Evolutionary conservation across 768 basidiomycete genomes (phyloP), one percentile per base, ranked within the genome.

Genomic region (Podaxis sp.): DNA sequence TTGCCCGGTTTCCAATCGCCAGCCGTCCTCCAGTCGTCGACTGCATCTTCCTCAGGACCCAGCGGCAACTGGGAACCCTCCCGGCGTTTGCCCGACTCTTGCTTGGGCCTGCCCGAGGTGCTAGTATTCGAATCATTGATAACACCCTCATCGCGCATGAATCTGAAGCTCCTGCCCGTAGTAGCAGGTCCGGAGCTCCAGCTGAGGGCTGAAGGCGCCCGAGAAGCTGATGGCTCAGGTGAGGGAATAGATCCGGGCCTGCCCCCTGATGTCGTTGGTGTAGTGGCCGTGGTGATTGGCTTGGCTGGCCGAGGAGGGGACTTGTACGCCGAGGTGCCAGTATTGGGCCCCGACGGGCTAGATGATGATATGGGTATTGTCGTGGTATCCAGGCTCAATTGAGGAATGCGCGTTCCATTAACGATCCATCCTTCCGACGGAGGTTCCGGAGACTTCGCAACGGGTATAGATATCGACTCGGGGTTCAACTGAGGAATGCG

Each of bases 1-100:
- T 46, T 46, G 17, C 44, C 44, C 19, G 44, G 12, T 5, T 22
- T 38, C 58, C 58, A 59, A 1, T 48, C 49, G 13, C 48, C 30
- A 24, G 11, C 30, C 46, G 46, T 30, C 11, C 33, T 39, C 59
- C 59, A 61, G 17, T 61, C 59, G 40, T 61, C 59, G 24, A 1
- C 51, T 17, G 12, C 9, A 19, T 17, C 19, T 2, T 24, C 24
- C 8, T 40, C 38, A 19, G 22, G 17, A 4, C 28, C 28, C 12
- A 42, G 15, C 15, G 22, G 33, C 33, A 33, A 33, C 3, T 19
- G 26, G 44, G 49, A 28, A 51, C 22, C 49, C 44, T 46, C 19
- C 33, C 33, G 33, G 44, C 2, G 44, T 26, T 51, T 8, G 26
- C 19, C 6, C 24, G 26, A 6, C 49, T 13, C 19, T 22, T 19